A percentile compares a stretch with the other conserved stretches of the same genome.
phyloP scores from a whole-genome alignment of 2,329 filamentous ascomycete genomes.

The Aspergillus floridensis region DNA sequence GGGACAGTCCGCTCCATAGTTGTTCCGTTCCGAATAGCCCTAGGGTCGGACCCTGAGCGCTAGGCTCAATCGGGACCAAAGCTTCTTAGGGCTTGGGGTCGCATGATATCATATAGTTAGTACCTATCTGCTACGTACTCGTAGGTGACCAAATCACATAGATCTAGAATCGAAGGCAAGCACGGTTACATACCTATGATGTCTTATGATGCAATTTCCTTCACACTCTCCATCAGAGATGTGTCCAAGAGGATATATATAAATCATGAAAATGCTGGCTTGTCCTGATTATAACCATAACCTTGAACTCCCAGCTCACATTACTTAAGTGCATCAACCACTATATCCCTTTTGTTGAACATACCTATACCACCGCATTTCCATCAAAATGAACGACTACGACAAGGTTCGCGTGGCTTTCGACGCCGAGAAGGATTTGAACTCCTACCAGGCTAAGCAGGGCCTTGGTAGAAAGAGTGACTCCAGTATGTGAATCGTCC shows the following conservation, averaged over 20 bases:
- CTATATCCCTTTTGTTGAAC: background rate
- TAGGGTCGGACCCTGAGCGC: conserved; percentile 30
- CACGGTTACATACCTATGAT: conserved; percentile 29
- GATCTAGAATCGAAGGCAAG: background rate
- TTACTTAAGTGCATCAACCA: background rate
- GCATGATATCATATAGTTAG: background rate
- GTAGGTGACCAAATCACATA: background rate
- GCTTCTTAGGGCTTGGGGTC: conserved; percentile 22
- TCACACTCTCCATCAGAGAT: background rate
- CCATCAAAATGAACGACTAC: conserved; percentile 22
- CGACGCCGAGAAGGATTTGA: conserved; percentile 41
- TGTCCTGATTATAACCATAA: background rate
- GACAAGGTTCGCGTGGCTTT: conserved; percentile 29
- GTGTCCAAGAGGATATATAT: background rate
- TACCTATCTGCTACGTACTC: too few species aligned
- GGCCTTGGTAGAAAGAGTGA: conserved; percentile 39
- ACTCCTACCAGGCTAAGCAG: conserved; percentile 41
- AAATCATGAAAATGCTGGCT: background rate
- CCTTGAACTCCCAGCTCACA: background rate
- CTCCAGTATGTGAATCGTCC: conserved; percentile 32
- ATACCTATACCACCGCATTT: background rate
- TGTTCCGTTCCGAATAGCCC: conserved; percentile 26
- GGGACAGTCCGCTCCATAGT: conserved; percentile 16
- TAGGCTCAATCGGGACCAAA: conserved; percentile 12
- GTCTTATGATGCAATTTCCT: conserved; percentile 32